Evolutionary conservation across 139 green algal genomes (phyloP), one percentile per base, ranked within the genome.

Genomic region (Coelastrella sp.): DNA sequence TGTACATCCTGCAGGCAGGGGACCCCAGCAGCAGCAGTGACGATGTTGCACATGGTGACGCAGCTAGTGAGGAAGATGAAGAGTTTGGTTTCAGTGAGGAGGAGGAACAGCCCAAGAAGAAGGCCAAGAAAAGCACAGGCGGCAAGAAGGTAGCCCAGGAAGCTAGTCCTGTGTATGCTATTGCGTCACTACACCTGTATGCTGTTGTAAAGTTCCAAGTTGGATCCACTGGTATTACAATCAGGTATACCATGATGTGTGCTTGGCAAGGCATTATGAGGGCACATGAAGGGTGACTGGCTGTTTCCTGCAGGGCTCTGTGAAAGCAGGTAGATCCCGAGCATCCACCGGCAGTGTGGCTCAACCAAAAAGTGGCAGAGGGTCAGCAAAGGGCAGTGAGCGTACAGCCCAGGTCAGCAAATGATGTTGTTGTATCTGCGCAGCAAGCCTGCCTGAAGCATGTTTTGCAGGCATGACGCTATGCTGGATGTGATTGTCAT

Each of bases 11-110:
- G 30, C 53, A 69, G 51, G 75, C 75, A 38, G 53, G 11, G 38
- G 75, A 81, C 1, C 5, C 50, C 48, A 81, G 73, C 75, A 82
- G 51, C 75, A 82, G 75, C 53, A 82, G 75, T 21, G 38, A 51
- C 53, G 75, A 51, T 17, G 75, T 38, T 2, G 30, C 27, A 17
- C 40, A 34, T n/a, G 53, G n/a, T n/a, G n/a, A 57, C 15, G 34
- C 53, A 74, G 66, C 32, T 9, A 38, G 23, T 15, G 53, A 71
- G 3, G 75, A 53, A 4, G 75, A 82, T 23, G 75, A 48, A 4
- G 75, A 82, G 32, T 69, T 82, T 82, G 75, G 37, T 17, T 17
- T 80, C 8, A 53, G 35, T 27, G 75, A 82, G 37, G 75, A 82
- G 5, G 75, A 82, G 5, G 51, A 38, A n/a, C 40, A 9, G 35